These are phyloP conservation scores for Kalanchoe fedtschenkoi DNA, from an alignment of 164 flowering plant genomes.

Conservation along the genomic window DNA sequence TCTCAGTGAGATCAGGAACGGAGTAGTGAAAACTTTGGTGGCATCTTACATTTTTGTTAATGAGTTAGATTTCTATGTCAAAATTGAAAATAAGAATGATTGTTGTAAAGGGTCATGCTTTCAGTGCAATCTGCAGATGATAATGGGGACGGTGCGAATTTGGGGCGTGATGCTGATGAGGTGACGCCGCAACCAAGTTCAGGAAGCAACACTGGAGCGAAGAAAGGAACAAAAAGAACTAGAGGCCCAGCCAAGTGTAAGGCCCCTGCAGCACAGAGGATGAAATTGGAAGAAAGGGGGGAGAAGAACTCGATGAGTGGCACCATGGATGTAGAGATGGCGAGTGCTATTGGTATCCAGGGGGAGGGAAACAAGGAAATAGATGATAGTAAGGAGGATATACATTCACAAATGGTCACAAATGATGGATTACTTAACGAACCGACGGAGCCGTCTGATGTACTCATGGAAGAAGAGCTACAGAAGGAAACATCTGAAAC, in stretches of 20 bases:
- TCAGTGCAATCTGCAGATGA: background rate
- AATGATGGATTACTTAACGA: constrained; percentile 2
- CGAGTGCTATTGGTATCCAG: constrained; percentile 10
- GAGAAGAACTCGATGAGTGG: constrained; percentile 8
- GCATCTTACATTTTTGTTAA: no score
- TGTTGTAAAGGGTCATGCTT: background rate
- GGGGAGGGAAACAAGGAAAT: constrained; percentile 12
- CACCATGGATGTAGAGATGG: constrained; percentile 9
- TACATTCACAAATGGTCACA: background rate
- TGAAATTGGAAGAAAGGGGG: constrained; percentile 7
- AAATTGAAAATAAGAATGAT: background rate
- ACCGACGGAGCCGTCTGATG: constrained; percentile 3
- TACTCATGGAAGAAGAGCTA: background rate
- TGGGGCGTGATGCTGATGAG: constrained; percentile 12
- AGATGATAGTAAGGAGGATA: background rate
- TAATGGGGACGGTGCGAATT: constrained; percentile 8
- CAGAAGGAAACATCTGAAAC: no score
- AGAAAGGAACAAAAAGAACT: constrained; percentile 17
- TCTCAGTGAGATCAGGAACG: background rate
- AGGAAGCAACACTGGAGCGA: constrained; percentile 14
- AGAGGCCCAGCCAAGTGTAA: constrained; percentile 17
- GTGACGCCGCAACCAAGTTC: constrained; percentile 17
- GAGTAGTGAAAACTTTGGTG: no score
- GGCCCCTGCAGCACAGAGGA: constrained; percentile 6
- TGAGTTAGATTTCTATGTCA: no score